Evolutionary conservation across 495 filamentous ascomycete species (phyloP).

Genomic region (Aspergillus panamensis): DNA sequence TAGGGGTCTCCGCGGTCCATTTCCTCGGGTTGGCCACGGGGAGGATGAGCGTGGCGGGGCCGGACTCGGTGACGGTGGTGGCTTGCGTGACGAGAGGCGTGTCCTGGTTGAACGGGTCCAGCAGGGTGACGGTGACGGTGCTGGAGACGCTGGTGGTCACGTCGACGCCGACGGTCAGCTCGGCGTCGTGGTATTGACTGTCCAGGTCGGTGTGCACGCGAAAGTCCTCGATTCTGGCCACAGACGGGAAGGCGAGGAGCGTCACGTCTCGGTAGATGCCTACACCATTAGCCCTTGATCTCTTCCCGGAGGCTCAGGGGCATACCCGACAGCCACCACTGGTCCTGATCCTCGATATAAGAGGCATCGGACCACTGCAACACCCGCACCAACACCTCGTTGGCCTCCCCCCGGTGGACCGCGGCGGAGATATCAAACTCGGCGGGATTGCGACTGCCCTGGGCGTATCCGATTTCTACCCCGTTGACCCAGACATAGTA

Average conservation of each 20-base stretch:
- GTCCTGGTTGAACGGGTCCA: slow-evolving; percentile 18
- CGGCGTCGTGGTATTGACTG: slow-evolving; percentile 49
- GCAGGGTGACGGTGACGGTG: slow-evolving; percentile 33
- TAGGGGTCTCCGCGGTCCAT: slow-evolving; percentile 66
- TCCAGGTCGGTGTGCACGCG: slow-evolving; percentile 54
- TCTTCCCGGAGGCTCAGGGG: neutral
- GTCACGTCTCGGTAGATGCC: slow-evolving; percentile 69
- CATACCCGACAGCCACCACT: slow-evolving; percentile 49
- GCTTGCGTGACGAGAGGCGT: neutral
- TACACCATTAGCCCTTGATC: neutral
- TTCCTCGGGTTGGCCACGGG: slow-evolving; percentile 46
- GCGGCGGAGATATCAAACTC: slow-evolving; percentile 58
- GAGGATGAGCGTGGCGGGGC: slow-evolving; percentile 32
- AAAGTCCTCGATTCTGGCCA: slow-evolving; percentile 56
- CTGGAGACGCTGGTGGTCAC: slow-evolving; percentile 25
- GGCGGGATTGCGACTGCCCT: slow-evolving; percentile 59
- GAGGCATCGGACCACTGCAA: slow-evolving; percentile 62
- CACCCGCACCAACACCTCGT: slow-evolving; percentile 54
- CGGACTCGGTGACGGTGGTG: neutral
- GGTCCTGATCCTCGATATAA: slow-evolving; percentile 65
- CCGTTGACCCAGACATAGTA: slow-evolving; percentile 64
- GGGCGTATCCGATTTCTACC: slow-evolving; percentile 57
- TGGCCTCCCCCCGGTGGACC: slow-evolving; percentile 38
- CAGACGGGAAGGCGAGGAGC: slow-evolving; percentile 51
- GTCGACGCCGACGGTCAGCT: slow-evolving; percentile 45